A percentile compares a stretch with the other conserved stretches of the same genome.
These are phyloP conservation scores for Aureobasidium namibiae DNA, from an alignment of 2,329 filamentous ascomycete species.

Conservation along the genomic window DNA sequence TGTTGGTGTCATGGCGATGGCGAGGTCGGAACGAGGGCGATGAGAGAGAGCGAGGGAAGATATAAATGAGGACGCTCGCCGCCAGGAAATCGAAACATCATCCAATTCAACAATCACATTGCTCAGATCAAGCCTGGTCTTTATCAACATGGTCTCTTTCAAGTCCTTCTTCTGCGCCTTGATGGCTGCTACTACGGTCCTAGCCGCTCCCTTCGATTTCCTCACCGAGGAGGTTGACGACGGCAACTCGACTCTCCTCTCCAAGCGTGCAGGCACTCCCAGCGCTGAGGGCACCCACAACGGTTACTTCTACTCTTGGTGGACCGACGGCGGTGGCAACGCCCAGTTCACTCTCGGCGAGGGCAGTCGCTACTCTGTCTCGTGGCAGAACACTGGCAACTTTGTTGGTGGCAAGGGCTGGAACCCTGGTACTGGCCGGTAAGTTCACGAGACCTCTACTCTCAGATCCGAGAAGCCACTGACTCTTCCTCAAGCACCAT, in stretches of 20 bases:
- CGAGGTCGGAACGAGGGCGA: background rate
- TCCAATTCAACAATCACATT: background rate
- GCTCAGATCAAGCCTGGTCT: background rate
- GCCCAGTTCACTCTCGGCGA: constrained; percentile 9
- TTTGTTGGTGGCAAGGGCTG: constrained; percentile 52
- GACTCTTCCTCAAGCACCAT: constrained; percentile 33
- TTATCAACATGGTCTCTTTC: constrained; percentile 34
- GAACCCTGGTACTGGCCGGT: constrained; percentile 45
- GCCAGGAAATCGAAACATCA: background rate
- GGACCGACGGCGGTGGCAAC: constrained; percentile 27
- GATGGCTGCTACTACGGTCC: constrained; percentile 26
- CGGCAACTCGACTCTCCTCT: constrained; percentile 18
- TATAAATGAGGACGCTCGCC: background rate
- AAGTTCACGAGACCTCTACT: constrained; percentile 16
- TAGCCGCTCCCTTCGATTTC: constrained; percentile 30
- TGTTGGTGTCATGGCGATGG: background rate
- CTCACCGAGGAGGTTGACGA: constrained; percentile 24
- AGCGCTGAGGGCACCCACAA: constrained; percentile 23
- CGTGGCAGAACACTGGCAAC: constrained; percentile 24
- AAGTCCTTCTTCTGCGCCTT: constrained; percentile 30
- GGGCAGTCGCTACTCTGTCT: constrained; percentile 15
- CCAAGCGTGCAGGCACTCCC: constrained; percentile 32
- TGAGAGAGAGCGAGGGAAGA: background rate
- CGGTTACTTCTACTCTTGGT: constrained; percentile 16
- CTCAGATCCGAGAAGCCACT: background rate